A percentile compares a stretch with the other conserved stretches of the same genome.
phyloP scores from a whole-genome alignment of 805 yeast species.

The Saccharomyces mikatae region DNA sequence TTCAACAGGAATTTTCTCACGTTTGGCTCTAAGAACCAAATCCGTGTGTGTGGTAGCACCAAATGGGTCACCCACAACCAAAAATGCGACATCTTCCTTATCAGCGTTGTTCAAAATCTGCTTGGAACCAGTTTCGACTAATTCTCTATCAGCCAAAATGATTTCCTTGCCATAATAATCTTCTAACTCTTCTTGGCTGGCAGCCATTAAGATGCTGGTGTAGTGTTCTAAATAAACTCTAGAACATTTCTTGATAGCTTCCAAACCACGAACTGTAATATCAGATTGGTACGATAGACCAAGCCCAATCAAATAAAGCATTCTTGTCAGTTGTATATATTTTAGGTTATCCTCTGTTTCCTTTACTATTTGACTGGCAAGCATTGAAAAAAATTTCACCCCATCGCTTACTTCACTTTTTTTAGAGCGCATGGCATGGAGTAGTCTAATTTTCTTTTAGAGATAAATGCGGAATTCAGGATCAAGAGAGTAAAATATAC shows the following conservation, averaged over 20 bases:
- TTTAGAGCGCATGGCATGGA: not conserved
- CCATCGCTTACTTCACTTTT: not conserved
- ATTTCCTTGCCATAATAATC: constrained; percentile 79
- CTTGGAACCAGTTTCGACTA: constrained; percentile 87
- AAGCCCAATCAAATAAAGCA: constrained; percentile 86
- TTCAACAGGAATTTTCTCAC: constrained; percentile 67
- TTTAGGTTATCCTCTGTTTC: not conserved
- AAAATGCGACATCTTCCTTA: constrained; percentile 77
- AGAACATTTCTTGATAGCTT: constrained; percentile 72
- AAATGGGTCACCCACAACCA: constrained; percentile 95
- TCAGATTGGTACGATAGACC: constrained; percentile 86
- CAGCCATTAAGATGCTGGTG: constrained; percentile 92
- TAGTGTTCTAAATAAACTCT: constrained; percentile 94
- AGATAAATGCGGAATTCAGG: not conserved
- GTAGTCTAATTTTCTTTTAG: not conserved
- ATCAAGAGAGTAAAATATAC: not conserved
- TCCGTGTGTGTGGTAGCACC: constrained; percentile 99
- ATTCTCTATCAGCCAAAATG: constrained; percentile 85
- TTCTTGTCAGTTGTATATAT: constrained; percentile 22
- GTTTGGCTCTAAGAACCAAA: constrained; percentile 84
- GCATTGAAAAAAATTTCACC: not conserved
- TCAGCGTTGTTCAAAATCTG: constrained; percentile 70
- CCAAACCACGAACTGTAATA: constrained; percentile 90
- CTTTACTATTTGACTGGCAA: not conserved
- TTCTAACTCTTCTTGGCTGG: constrained; percentile 66